Conservation (phyloP, 345 rosid species). For the Clausena lansium region DNA sequence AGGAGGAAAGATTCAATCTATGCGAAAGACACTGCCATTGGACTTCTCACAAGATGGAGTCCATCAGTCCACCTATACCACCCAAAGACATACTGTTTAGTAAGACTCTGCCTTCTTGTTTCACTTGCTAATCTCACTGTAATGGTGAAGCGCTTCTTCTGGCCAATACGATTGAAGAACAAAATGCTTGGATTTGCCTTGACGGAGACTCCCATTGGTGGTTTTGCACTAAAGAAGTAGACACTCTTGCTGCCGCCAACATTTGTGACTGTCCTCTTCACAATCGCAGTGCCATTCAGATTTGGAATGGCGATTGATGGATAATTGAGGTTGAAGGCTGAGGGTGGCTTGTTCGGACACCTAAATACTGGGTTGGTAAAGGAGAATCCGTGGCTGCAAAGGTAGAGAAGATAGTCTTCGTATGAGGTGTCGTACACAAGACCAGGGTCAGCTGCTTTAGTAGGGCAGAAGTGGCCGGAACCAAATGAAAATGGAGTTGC, state of each 20-base stretch:
- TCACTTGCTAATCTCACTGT: constrained; percentile 22
- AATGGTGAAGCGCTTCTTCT: constrained; percentile 56
- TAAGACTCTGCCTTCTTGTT: constrained; percentile 7
- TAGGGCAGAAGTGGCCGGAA: constrained; percentile 65
- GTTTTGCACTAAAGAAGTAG: constrained; percentile 37
- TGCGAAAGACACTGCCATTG: constrained; percentile 55
- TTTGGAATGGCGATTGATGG: constrained; percentile 60
- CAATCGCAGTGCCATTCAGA: constrained; percentile 28
- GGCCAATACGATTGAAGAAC: constrained; percentile 40
- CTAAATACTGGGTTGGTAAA: constrained; percentile 24
- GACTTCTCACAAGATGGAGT: constrained; percentile 60
- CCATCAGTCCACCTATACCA: constrained; percentile 71
- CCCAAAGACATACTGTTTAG: constrained; percentile 59
- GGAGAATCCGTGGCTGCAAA: constrained; percentile 40
- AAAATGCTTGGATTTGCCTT: constrained; percentile 47
- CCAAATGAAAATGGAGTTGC: constrained; percentile 65
- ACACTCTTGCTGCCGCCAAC: constrained; percentile 42
- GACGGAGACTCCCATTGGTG: constrained; percentile 51
- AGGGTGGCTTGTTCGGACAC: constrained; percentile 37
- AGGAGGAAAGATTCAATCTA: neutral
- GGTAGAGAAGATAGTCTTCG: constrained; percentile 50
- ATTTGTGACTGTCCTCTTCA: constrained; percentile 69
- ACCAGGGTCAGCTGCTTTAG: constrained; percentile 73
- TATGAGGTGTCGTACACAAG: constrained; percentile 70
- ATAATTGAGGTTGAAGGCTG: constrained; percentile 54